Percentiles rank a stretch among this genome's conserved stretches.
Conservation (phyloP, 805 yeast genomes). For the Maudiozyma saulgeensis region DNA sequence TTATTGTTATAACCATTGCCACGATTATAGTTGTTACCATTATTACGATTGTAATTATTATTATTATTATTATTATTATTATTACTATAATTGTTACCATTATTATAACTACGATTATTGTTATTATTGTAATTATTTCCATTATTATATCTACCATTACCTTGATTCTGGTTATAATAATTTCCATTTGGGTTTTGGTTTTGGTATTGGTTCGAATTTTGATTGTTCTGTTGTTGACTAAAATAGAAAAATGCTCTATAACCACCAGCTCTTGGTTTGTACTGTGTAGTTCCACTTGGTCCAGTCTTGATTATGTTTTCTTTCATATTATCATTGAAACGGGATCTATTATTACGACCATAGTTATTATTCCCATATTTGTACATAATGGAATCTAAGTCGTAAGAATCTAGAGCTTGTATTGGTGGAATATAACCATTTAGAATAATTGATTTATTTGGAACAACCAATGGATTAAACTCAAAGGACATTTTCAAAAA, state of each 20-base stretch:
- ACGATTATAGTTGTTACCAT: constrained; percentile 5
- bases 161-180: constrained; percentile 3
- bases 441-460: constrained; percentile 67
- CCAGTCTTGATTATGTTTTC: constrained; percentile 38
- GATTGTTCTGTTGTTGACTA: constrained; percentile 23
- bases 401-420: constrained; percentile 56
- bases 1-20: constrained; percentile 8
- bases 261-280: constrained; percentile 43
- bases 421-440: constrained; percentile 65
- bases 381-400: constrained; percentile 50
- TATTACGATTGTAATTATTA: constrained; percentile 6
- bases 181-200: constrained; percentile 2
- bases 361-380: constrained; percentile 32
- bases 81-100: constrained; percentile 8
- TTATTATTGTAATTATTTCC: constrained; percentile 5
- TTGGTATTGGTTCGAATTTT: not conserved
- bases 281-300: constrained; percentile 38
- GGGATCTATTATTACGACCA: constrained; percentile 19
- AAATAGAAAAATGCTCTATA: constrained; percentile 36
- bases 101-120: constrained; percentile 7
- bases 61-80: not conserved
- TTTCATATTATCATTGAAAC: constrained; percentile 29
- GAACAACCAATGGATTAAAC: constrained; percentile 38
- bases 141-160: constrained; percentile 2
- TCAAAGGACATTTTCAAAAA: constrained; percentile 42